Percentiles rank a stretch among this genome's conserved stretches.
These are phyloP conservation scores for Populus hybrid DNA, from an alignment of 441 rosid genomes.

Conservation along the genomic window DNA sequence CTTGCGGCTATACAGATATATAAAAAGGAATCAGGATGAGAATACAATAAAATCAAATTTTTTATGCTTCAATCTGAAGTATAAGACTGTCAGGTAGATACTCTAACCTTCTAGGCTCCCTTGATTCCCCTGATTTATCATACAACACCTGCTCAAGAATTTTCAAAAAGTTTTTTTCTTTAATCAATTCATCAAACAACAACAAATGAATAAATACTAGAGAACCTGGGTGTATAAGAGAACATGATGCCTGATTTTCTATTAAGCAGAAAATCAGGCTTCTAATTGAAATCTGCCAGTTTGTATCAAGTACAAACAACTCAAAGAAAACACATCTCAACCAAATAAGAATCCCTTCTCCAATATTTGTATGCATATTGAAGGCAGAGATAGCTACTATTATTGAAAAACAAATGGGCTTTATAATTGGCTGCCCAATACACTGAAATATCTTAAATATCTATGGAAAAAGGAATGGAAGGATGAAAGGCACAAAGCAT, in stretches of 20 bases:
- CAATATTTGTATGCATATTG: neutral
- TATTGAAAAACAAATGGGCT: neutral
- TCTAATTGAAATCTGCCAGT: neutral
- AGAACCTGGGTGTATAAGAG: neutral
- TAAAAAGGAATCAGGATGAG: constrained; percentile 7
- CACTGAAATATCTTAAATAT: neutral
- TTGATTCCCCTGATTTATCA: constrained; percentile 27
- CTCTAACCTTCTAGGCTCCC: constrained; percentile 28
- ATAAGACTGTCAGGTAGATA: constrained; percentile 5
- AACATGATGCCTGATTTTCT: neutral
- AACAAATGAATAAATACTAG: neutral
- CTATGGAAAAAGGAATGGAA: neutral
- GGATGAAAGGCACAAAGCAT: neutral
- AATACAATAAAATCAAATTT: neutral
- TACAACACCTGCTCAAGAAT: constrained; percentile 31
- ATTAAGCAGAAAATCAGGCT: neutral
- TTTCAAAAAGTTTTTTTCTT: constrained; percentile 4
- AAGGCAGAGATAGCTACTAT: neutral
- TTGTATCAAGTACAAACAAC: neutral
- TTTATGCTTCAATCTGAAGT: neutral
- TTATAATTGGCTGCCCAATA: neutral
- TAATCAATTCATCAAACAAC: constrained; percentile 3
- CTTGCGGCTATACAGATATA: constrained; percentile 16
- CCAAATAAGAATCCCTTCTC: neutral
- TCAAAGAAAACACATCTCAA: neutral